Percentiles rank a stretch among this genome's conserved stretches.
Conservation (phyloP, 2,329 filamentous ascomycete genomes). For the Colletotrichum camelliae region DNA sequence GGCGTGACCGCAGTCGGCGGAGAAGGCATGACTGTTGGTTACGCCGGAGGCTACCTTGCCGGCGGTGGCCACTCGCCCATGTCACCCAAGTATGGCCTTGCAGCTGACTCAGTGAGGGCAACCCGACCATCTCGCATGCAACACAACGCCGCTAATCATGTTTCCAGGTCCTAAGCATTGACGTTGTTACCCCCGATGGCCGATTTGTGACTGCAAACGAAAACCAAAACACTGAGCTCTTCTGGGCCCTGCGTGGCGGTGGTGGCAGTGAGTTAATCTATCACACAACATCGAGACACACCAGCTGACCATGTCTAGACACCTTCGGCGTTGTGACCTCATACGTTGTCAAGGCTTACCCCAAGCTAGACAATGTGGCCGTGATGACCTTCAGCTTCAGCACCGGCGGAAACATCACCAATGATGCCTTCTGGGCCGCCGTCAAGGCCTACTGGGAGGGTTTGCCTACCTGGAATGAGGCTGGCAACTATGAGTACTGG, state of each 20-base stretch:
- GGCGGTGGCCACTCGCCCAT: constrained; percentile 64
- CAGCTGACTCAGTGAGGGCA: constrained; percentile 45
- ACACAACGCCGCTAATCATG: neutral
- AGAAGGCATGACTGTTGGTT: constrained; percentile 59
- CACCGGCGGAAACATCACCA: neutral
- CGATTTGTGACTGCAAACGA: constrained; percentile 43
- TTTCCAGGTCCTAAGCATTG: constrained; percentile 44
- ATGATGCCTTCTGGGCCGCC: constrained; percentile 3
- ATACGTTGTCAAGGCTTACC: constrained; percentile 57
- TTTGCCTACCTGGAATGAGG: constrained; percentile 25
- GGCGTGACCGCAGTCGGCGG: constrained; percentile 59
- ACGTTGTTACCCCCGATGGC: constrained; percentile 52
- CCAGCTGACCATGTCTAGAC: constrained; percentile 41
- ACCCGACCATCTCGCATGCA: neutral
- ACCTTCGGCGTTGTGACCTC: constrained; percentile 63
- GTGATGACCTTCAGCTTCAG: constrained; percentile 50
- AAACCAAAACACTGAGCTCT: constrained; percentile 48
- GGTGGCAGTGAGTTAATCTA: constrained; percentile 28
- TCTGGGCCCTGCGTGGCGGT: constrained; percentile 55
- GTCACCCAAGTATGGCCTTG: constrained; percentile 58
- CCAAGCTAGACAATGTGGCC: constrained; percentile 41
- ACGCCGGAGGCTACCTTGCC: constrained; percentile 64
- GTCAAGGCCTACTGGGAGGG: constrained; percentile 27
- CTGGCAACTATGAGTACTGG: constrained; percentile 28
- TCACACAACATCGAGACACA: neutral